A percentile compares a stretch with the other conserved stretches of the same genome.
Evolutionary conservation across 768 basidiomycete species (phyloP).

Genomic region (Leccinum ochraceum): DNA sequence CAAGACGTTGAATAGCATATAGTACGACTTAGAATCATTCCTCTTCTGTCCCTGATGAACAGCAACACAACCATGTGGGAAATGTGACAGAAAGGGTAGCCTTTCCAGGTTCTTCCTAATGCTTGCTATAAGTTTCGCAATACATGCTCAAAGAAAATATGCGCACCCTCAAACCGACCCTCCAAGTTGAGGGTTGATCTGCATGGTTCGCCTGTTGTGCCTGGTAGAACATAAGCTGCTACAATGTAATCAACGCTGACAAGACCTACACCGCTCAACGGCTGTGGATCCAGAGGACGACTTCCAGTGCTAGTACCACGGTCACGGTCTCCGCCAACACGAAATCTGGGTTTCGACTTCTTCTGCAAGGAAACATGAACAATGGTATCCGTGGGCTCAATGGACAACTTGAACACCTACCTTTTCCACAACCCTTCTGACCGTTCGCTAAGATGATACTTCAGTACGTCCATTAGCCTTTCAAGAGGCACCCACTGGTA

Average conservation of each 20-base stretch:
- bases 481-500: background rate
- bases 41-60: background rate
- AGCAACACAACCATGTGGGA: background rate
- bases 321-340: background rate
- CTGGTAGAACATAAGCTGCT: background rate
- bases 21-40: background rate
- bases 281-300: background rate
- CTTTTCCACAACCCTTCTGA: background rate
- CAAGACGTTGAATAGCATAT: background rate
- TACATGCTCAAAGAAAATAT: background rate
- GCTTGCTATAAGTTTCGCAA: background rate
- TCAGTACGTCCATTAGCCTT: background rate
- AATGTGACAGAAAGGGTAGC: background rate
- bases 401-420: background rate
- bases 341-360: too few relatives aligned
- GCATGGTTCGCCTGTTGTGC: background rate
- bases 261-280: background rate
- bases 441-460: background rate
- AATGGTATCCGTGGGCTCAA: too few relatives aligned
- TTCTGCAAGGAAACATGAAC: too few relatives aligned
- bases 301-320: background rate
- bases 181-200: background rate
- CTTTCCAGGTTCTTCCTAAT: background rate
- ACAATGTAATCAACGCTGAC: background rate
- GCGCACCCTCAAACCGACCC: background rate